These are phyloP conservation scores for Chrysopogon serrulatus DNA, from an alignment of 176 grass and related monocot species.

Conservation along the genomic window DNA sequence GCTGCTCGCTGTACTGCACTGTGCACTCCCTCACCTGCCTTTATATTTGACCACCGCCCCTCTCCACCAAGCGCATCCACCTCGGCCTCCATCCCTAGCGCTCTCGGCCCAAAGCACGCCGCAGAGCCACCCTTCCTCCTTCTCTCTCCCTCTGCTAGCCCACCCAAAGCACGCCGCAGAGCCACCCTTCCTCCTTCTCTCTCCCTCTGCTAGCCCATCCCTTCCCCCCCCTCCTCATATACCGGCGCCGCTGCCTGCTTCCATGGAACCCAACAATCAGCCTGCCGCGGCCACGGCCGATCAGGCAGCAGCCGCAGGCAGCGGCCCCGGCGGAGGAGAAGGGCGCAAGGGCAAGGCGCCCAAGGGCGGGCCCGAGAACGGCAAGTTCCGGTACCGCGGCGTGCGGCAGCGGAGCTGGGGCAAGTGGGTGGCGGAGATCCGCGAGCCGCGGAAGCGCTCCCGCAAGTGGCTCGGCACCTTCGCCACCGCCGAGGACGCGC, in stretches of 20 bases:
- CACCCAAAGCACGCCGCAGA: conserved; percentile 9
- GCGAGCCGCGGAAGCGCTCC: conserved; percentile 66
- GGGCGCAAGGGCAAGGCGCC: conserved; percentile 18
- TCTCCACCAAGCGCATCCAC: conserved; percentile 63
- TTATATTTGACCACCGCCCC: conserved; percentile 97
- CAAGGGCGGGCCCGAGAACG: conserved; percentile 78
- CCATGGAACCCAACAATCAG: conserved; percentile 25
- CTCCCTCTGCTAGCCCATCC: not conserved
- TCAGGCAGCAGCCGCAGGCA: not conserved
- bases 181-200: not conserved
- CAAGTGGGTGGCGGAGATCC: conserved; percentile 78
- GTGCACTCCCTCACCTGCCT: not conserved
- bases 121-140: not conserved
- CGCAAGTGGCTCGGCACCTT: conserved; percentile 97
- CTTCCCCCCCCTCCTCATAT: conserved; percentile 2
- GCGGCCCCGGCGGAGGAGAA: not conserved
- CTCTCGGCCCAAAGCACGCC: conserved; percentile 14
- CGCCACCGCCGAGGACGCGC: conserved; percentile 94
- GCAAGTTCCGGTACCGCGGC: conserved; percentile 74
- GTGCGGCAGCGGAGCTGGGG: conserved; percentile 78
- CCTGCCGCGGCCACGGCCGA: not conserved
- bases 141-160: conserved; percentile 11
- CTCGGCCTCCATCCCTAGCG: conserved; percentile 37
- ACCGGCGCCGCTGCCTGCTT: not conserved
- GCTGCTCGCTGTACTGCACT: conserved; percentile 18